These are phyloP conservation scores for Amborella trichopoda DNA, from an alignment of 164 flowering plant genomes.

Conservation along the genomic window DNA sequence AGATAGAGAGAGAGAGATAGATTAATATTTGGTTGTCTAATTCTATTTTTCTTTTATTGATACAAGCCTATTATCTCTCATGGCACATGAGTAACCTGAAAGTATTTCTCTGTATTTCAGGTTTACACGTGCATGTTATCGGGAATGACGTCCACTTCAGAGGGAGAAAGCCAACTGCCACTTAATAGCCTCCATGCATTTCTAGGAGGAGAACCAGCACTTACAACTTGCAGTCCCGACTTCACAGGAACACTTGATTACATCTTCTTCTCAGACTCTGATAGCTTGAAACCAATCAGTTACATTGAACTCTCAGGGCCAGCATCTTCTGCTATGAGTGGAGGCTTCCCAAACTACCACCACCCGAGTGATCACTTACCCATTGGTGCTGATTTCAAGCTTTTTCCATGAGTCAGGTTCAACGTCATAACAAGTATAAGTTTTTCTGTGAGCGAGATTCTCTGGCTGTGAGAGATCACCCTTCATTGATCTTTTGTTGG, in stretches of 20 bases:
- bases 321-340: constrained; percentile 53
- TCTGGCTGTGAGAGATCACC: no score
- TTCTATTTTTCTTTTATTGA: no score
- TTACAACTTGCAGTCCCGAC: constrained; percentile 91
- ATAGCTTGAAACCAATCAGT: constrained; percentile 51
- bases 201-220: constrained; percentile 72
- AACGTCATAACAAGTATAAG: no score
- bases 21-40: no score
- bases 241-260: constrained; percentile 89
- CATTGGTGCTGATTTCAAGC: constrained; percentile 77
- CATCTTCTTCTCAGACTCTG: constrained; percentile 56
- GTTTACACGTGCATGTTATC: constrained; percentile 68
- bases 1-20: no score
- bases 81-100: background rate
- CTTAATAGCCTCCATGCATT: constrained; percentile 52
- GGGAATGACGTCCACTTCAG: constrained; percentile 16
- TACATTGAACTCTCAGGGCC: constrained; percentile 63
- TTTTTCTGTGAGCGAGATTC: no score
- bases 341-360: constrained; percentile 74
- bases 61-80: background rate
- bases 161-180: constrained; percentile 43
- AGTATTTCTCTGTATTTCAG: constrained; percentile 23
- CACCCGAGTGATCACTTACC: constrained; percentile 98
- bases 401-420: no score
- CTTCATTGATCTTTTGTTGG: no score